These are phyloP conservation scores for Myxozyma geophila DNA, from an alignment of 805 yeast genomes.

Conservation along the genomic window DNA sequence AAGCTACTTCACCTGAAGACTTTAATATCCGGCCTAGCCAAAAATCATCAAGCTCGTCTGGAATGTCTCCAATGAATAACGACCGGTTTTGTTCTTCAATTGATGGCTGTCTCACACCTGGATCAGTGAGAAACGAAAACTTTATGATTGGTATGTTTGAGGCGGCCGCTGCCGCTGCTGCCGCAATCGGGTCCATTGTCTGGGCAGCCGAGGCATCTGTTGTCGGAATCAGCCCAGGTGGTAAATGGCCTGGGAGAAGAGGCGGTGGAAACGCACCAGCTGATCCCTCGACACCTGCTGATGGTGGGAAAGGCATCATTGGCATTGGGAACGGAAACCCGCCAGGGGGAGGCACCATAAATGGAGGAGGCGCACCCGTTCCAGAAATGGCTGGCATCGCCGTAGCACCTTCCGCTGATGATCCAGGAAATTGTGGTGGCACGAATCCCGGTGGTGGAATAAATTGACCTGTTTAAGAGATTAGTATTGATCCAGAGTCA, in stretches of 20 bases:
- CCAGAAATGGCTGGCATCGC: constrained; percentile 17
- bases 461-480: constrained; percentile 1
- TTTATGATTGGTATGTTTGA: not conserved
- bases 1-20: constrained; percentile 18
- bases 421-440: constrained; percentile 9
- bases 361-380: constrained; percentile 12
- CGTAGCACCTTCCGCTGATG: constrained; percentile 1
- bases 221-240: not conserved
- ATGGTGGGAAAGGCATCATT: constrained; percentile 15
- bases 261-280: constrained; percentile 19
- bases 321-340: constrained; percentile 19
- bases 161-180: not conserved
- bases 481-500: not conserved
- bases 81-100: constrained; percentile 28
- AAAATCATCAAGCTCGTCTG: constrained; percentile 34
- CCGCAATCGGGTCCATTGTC: not conserved
- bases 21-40: constrained; percentile 32
- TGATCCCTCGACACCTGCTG: not conserved
- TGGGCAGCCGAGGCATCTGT: not conserved
- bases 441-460: constrained; percentile 7
- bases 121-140: constrained; percentile 19
- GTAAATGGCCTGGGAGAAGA: not conserved
- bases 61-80: constrained; percentile 26
- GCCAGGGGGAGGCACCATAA: constrained; percentile 15
- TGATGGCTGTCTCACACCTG: constrained; percentile 28